Conservation (phyloP, 2,329 filamentous ascomycete species). For the Aspergillus ochraceus region DNA sequence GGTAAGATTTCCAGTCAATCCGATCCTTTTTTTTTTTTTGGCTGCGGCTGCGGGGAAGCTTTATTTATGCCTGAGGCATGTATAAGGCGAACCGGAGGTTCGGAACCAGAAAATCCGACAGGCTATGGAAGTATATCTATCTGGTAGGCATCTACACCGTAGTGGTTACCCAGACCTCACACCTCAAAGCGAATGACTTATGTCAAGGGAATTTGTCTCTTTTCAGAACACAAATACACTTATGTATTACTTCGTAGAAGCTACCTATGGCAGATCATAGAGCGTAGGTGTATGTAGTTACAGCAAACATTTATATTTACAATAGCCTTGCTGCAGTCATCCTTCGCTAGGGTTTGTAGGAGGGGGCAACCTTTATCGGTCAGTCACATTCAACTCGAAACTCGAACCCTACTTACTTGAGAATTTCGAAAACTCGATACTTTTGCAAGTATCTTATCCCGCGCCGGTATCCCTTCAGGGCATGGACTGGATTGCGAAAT, state of each 20-base stretch:
- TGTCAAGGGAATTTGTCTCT: too few species aligned
- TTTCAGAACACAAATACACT: too few species aligned
- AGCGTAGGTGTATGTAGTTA: too few species aligned
- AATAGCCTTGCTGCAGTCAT: not conserved
- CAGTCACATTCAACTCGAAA: not conserved
- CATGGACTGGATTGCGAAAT: slow-evolving; percentile 49
- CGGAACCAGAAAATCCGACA: too few species aligned
- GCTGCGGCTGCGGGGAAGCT: slow-evolving; percentile 14
- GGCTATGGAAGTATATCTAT: not conserved
- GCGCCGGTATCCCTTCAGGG: slow-evolving; percentile 73
- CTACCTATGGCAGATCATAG: too few species aligned
- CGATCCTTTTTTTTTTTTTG: not conserved
- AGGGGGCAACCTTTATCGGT: slow-evolving; percentile 10
- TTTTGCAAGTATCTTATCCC: slow-evolving; percentile 66
- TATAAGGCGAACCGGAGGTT: too few species aligned
- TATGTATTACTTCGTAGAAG: too few species aligned
- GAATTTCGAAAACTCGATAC: slow-evolving; percentile 75
- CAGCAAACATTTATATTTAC: too few species aligned
- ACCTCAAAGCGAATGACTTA: too few species aligned
- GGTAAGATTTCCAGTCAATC: slow-evolving; percentile 8
- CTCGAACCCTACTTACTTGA: slow-evolving; percentile 57
- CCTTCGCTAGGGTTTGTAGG: not conserved
- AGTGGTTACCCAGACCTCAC: too few species aligned
- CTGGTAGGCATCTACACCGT: too few species aligned
- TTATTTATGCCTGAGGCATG: too few species aligned